phyloP scores from a whole-genome alignment of 2,329 filamentous ascomycete species.

The Clonostachys rhizophaga region DNA sequence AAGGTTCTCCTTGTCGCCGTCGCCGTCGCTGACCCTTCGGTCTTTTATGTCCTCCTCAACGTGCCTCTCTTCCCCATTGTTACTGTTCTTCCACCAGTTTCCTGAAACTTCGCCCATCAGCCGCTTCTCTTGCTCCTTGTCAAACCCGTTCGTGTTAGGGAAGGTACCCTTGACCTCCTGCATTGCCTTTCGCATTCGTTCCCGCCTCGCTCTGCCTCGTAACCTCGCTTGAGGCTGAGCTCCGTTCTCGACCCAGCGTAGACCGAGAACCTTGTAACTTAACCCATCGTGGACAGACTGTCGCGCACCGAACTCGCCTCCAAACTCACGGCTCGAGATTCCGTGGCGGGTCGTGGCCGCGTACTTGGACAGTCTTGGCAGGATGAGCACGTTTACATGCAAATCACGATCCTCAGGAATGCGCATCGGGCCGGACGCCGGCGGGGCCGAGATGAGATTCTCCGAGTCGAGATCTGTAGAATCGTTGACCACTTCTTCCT shows the following conservation, averaged over 20 bases:
- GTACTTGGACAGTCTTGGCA: slow-evolving; percentile 77
- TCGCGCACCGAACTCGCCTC: slow-evolving; percentile 38
- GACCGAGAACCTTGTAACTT: slow-evolving; percentile 77
- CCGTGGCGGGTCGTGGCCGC: slow-evolving; percentile 71
- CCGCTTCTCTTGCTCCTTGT: slow-evolving; percentile 15
- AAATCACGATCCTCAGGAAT: slow-evolving; percentile 70
- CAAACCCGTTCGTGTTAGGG: slow-evolving; percentile 19
- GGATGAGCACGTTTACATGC: slow-evolving; percentile 80
- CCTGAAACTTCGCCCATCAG: slow-evolving; percentile 20
- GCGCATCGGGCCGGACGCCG: slow-evolving; percentile 54
- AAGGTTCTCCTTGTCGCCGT: slow-evolving; percentile 43
- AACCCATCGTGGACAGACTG: slow-evolving; percentile 70
- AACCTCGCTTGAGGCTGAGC: slow-evolving; percentile 53
- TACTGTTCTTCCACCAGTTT: slow-evolving; percentile 23
- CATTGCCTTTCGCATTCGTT: slow-evolving; percentile 53
- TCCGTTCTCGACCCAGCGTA: slow-evolving; percentile 82
- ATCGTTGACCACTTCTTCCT: slow-evolving; percentile 10
- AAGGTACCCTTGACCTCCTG: slow-evolving; percentile 37
- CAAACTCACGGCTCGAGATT: slow-evolving; percentile 77
- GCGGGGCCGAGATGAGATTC: slow-evolving; percentile 46
- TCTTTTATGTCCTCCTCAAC: slow-evolving; percentile 18
- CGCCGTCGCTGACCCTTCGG: slow-evolving; percentile 24
- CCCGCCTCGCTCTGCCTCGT: slow-evolving; percentile 48
- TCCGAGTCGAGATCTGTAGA: slow-evolving; percentile 20
- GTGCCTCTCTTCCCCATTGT: slow-evolving; percentile 1